phyloP scores from a whole-genome alignment of 176 grass and related monocot species.

The Phyllostachys edulis region DNA sequence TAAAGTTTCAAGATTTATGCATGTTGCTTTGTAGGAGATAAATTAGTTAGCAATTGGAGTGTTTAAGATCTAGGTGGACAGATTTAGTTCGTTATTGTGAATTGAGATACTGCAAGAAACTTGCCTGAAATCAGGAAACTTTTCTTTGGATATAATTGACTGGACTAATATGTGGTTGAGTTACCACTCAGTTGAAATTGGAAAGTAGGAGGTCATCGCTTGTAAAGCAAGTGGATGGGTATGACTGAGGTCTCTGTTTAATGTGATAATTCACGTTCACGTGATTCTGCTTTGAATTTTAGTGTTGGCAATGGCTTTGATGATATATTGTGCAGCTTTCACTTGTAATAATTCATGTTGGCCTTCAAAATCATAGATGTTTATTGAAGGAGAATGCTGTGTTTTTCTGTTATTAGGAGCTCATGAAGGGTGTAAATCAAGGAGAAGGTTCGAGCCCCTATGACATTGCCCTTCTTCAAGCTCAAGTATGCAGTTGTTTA shows the following conservation, averaged over 20 bases:
- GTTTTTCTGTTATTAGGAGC: conserved; percentile 47
- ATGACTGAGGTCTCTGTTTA: conserved; percentile 6
- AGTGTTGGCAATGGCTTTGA: not conserved
- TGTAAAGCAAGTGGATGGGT: conserved; percentile 4
- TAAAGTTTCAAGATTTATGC: not conserved
- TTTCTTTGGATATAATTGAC: not conserved
- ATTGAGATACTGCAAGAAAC: not conserved
- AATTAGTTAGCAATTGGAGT: no score
- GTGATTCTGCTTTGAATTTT: conserved; percentile 12
- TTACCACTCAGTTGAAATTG: not conserved
- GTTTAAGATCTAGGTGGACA: not conserved
- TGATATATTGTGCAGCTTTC: conserved; percentile 7
- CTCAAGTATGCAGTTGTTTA: no score
- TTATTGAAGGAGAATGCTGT: not conserved
- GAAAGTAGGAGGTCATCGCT: not conserved
- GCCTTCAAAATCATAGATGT: not conserved
- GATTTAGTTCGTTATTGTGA: conserved; percentile 13
- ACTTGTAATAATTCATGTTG: not conserved
- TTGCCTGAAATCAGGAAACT: not conserved
- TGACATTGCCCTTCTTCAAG: no score
- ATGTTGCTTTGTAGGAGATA: not conserved
- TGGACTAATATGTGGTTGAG: not conserved
- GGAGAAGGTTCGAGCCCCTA: no score
- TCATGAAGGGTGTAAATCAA: conserved; percentile 81
- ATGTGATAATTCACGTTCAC: not conserved